These are phyloP conservation scores for Thermothelomyces thermophilus DNA, from an alignment of 2,329 filamentous ascomycete genomes.

Conservation along the genomic window DNA sequence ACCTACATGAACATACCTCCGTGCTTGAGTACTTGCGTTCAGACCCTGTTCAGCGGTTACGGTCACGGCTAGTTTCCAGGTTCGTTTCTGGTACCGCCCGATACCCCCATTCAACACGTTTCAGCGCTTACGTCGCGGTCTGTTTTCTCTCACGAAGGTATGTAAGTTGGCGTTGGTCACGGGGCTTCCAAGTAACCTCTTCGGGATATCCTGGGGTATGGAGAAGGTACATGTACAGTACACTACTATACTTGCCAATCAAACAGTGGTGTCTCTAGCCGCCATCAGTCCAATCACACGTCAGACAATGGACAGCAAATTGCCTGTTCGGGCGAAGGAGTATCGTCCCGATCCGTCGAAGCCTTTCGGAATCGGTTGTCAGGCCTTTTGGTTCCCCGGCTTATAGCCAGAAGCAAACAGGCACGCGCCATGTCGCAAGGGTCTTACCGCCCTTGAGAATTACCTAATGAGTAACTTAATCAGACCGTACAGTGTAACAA, in stretches of 20 bases:
- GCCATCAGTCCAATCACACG: constrained; percentile 13
- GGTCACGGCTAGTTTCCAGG: no score
- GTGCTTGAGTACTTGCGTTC: no score
- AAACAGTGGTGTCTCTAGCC: not conserved
- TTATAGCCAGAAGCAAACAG: not conserved
- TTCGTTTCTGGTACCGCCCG: no score
- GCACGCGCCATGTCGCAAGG: constrained; percentile 4
- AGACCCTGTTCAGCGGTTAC: no score
- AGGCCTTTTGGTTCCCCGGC: constrained; percentile 1
- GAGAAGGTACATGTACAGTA: constrained; percentile 9
- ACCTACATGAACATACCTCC: no score
- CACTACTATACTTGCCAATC: not conserved
- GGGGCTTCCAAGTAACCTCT: not conserved
- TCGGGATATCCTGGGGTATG: constrained; percentile 2
- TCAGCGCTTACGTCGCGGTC: not conserved
- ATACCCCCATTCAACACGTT: constrained; percentile 6
- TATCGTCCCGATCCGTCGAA: constrained; percentile 19
- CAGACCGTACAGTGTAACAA: no score
- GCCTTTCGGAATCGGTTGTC: constrained; percentile 13
- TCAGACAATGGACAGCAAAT: constrained; percentile 3
- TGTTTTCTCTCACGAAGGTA: not conserved
- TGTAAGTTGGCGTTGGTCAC: not conserved
- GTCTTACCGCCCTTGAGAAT: constrained; percentile 11
- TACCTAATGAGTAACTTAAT: constrained; percentile 12
- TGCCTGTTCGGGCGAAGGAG: constrained; percentile 17